Conservation (phyloP, 805 yeast species). For the Wickerhamiella shivajii region DNA sequence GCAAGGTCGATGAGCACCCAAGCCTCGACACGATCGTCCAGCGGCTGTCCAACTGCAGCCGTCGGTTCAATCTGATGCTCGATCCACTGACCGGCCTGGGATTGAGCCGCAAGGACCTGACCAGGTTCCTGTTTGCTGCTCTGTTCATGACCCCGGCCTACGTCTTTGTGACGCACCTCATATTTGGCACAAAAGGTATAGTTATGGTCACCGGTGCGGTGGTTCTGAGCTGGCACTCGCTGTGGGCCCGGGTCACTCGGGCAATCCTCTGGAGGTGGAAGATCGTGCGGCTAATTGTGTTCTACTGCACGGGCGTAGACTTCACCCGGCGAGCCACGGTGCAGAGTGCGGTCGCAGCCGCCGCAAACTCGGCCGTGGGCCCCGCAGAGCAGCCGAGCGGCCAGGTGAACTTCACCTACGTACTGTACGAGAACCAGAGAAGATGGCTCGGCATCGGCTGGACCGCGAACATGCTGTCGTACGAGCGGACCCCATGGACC, state of each 20-base stretch:
- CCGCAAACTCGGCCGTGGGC: background rate
- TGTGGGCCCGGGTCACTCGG: constrained; percentile 72
- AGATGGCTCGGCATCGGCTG: constrained; percentile 97
- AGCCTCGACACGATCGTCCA: constrained; percentile 78
- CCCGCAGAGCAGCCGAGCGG: background rate
- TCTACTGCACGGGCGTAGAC: constrained; percentile 67
- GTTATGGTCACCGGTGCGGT: constrained; percentile 44
- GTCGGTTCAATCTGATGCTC: constrained; percentile 61
- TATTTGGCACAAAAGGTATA: constrained; percentile 57
- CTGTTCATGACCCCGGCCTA: constrained; percentile 77
- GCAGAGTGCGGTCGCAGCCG: background rate
- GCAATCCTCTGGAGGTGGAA: constrained; percentile 74
- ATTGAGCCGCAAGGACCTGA: constrained; percentile 65
- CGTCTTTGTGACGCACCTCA: constrained; percentile 47
- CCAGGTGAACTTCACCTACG: constrained; percentile 52
- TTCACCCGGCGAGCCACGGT: constrained; percentile 7
- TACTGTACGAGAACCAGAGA: constrained; percentile 85
- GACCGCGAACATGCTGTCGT: constrained; percentile 82
- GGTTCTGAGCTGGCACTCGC: constrained; percentile 70
- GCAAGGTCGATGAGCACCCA: constrained; percentile 47
- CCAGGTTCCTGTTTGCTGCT: constrained; percentile 68
- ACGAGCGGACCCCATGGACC: constrained; percentile 94
- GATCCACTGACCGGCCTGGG: constrained; percentile 61
- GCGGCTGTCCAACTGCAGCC: constrained; percentile 56
- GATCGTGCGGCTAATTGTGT: constrained; percentile 51